Conservation (phyloP, 495 filamentous ascomycete genomes). For the Penicillium desertorum region DNA sequence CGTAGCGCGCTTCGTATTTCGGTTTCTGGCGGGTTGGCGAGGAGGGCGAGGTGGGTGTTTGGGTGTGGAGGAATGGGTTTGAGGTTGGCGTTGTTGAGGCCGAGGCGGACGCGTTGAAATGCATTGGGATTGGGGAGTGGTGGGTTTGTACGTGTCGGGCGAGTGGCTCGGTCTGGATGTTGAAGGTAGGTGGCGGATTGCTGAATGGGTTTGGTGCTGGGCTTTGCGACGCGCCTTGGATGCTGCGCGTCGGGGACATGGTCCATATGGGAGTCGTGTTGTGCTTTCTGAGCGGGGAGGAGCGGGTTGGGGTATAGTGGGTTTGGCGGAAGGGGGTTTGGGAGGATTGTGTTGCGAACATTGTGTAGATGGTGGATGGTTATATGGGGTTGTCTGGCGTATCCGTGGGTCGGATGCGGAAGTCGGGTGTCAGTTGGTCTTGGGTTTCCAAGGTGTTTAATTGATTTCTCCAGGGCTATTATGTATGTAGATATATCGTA, state of each 20-base stretch:
- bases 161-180: slow-evolving; percentile 17
- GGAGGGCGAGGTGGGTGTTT: slow-evolving; percentile 14
- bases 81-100: slow-evolving; percentile 6
- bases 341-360: slow-evolving; percentile 42
- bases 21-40: slow-evolving; percentile 18
- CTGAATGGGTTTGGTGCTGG: background rate
- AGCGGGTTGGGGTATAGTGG: slow-evolving; percentile 52
- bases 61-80: slow-evolving; percentile 6
- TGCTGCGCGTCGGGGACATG: slow-evolving; percentile 23
- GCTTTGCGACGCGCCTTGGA: background rate
- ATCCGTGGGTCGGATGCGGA: slow-evolving; percentile 28
- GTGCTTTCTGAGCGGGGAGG: slow-evolving; percentile 50
- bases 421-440: slow-evolving; percentile 17
- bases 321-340: slow-evolving; percentile 35
- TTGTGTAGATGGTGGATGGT: slow-evolving; percentile 17
- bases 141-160: background rate
- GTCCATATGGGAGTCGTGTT: slow-evolving; percentile 27
- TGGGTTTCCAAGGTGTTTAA: background rate
- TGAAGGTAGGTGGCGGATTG: slow-evolving; percentile 17
- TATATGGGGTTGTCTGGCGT: slow-evolving; percentile 6
- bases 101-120: slow-evolving; percentile 8
- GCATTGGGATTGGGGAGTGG: slow-evolving; percentile 17
- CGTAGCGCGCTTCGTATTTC: slow-evolving; percentile 35
- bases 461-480: background rate
- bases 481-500: background rate